phyloP scores from a whole-genome alignment of 2,329 filamentous ascomycete genomes.

The Massarina eburnea region DNA sequence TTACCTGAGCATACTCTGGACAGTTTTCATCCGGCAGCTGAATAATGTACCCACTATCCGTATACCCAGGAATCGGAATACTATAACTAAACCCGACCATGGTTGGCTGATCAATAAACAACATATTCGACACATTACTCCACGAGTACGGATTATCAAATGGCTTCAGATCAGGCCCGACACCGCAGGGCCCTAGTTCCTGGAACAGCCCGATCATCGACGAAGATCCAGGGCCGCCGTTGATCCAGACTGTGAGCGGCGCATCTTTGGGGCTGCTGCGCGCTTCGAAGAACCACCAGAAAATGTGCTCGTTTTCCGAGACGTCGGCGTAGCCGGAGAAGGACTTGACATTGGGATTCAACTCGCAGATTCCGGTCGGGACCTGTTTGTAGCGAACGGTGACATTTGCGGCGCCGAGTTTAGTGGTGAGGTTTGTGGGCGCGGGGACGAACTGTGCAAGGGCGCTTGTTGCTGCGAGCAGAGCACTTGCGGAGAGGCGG shows the following conservation, averaged over 20 bases:
- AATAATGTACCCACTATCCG: constrained; percentile 41
- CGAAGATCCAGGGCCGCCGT: constrained; percentile 58
- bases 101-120: constrained; percentile 70
- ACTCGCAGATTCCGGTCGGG: constrained; percentile 58
- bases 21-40: constrained; percentile 51
- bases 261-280: constrained; percentile 53
- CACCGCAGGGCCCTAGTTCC: constrained; percentile 56
- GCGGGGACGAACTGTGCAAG: constrained; percentile 49
- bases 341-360: constrained; percentile 58
- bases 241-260: constrained; percentile 63
- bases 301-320: constrained; percentile 54
- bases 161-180: constrained; percentile 50
- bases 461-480: constrained; percentile 17
- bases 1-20: constrained; percentile 53
- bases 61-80: constrained; percentile 46
- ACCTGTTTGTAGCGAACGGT: constrained; percentile 62
- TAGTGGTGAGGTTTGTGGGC: constrained; percentile 48
- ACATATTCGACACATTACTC: constrained; percentile 66
- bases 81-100: constrained; percentile 62
- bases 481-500: background rate
- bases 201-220: constrained; percentile 60
- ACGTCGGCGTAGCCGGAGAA: constrained; percentile 60
- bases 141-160: constrained; percentile 65
- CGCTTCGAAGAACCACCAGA: constrained; percentile 61
- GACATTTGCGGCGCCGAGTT: constrained; percentile 50